Evolutionary conservation across 2,329 filamentous ascomycete genomes (phyloP).

Genomic region (Rhytidhysteron rufulum): DNA sequence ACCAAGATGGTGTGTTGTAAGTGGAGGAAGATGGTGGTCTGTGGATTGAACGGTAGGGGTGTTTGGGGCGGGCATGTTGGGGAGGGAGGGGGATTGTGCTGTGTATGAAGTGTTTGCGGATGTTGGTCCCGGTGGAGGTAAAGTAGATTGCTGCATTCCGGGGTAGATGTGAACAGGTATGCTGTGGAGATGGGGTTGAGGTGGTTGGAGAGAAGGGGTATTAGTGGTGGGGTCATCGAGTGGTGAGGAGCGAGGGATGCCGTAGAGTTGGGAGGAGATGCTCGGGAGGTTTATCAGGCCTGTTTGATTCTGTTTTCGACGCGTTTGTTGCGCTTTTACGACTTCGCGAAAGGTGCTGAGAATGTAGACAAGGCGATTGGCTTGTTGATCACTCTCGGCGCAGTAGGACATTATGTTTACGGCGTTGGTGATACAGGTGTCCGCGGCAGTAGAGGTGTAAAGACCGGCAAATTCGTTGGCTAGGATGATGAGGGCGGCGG

Average conservation of each 20-base stretch:
- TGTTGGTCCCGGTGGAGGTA: conserved; percentile 12
- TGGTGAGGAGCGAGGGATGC: conserved; percentile 9
- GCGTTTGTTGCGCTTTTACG: conserved; percentile 26
- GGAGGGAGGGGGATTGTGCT: conserved; percentile 6
- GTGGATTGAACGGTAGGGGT: conserved; percentile 1
- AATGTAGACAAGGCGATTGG: conserved; percentile 35
- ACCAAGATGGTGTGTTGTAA: not conserved
- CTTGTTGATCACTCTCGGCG: conserved; percentile 38
- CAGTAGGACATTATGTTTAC: conserved; percentile 40
- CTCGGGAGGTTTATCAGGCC: conserved; percentile 24
- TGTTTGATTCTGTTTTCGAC: conserved; percentile 20
- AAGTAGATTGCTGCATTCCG: conserved; percentile 27
- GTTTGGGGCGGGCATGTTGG: conserved; percentile 3
- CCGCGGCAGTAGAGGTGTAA: conserved; percentile 29
- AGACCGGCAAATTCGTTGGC: conserved; percentile 38
- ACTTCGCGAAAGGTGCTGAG: conserved; percentile 37
- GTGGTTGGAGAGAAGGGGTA: not conserved
- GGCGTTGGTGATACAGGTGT: conserved; percentile 35
- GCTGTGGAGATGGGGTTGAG: conserved; percentile 23
- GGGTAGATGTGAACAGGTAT: conserved; percentile 34
- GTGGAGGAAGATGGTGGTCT: not conserved
- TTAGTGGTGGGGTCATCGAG: conserved; percentile 1
- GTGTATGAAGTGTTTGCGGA: too few relatives aligned
- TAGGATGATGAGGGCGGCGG: conserved; percentile 37
- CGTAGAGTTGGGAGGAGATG: conserved; percentile 32